These are phyloP conservation scores for Chaetomium tenue DNA, from an alignment of 495 filamentous ascomycete genomes.

Conservation along the genomic window DNA sequence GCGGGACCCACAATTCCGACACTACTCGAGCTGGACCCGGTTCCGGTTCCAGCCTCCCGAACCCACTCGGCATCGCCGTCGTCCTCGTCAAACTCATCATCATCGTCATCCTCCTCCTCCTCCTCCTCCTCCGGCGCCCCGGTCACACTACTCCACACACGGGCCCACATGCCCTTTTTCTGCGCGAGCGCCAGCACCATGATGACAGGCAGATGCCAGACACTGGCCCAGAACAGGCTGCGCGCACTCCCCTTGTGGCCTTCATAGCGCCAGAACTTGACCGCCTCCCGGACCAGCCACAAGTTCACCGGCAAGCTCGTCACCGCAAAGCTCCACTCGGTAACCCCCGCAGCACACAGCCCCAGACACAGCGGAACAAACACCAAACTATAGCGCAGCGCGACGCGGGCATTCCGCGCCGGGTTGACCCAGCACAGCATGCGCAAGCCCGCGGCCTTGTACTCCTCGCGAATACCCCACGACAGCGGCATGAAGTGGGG, in stretches of 20 bases:
- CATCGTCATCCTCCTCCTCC: slow-evolving; percentile 39
- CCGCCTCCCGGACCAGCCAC: slow-evolving; percentile 82
- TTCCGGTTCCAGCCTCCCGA: background rate
- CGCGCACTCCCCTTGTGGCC: slow-evolving; percentile 79
- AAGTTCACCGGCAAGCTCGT: slow-evolving; percentile 79
- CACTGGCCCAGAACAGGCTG: slow-evolving; percentile 92
- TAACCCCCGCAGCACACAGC: slow-evolving; percentile 75
- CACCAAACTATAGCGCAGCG: slow-evolving; percentile 78
- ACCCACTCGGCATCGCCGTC: slow-evolving; percentile 20
- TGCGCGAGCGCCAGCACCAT: slow-evolving; percentile 88
- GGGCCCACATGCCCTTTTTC: slow-evolving; percentile 91
- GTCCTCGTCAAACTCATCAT: slow-evolving; percentile 32
- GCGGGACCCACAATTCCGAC: slow-evolving; percentile 1
- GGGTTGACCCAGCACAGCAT: slow-evolving; percentile 93
- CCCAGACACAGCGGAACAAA: slow-evolving; percentile 87
- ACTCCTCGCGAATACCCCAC: slow-evolving; percentile 85
- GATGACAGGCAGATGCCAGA: slow-evolving; percentile 92
- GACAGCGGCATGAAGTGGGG: slow-evolving; percentile 94
- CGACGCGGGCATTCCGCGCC: slow-evolving; percentile 76
- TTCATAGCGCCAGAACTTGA: slow-evolving; percentile 74
- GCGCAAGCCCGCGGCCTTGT: slow-evolving; percentile 78
- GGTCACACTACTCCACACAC: slow-evolving; percentile 68
- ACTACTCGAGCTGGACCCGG: slow-evolving; percentile 2
- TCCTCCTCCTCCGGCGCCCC: slow-evolving; percentile 55
- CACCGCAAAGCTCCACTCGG: slow-evolving; percentile 81